These are phyloP conservation scores for Massarina eburnea DNA, from an alignment of 2,329 filamentous ascomycete genomes.

Conservation along the genomic window DNA sequence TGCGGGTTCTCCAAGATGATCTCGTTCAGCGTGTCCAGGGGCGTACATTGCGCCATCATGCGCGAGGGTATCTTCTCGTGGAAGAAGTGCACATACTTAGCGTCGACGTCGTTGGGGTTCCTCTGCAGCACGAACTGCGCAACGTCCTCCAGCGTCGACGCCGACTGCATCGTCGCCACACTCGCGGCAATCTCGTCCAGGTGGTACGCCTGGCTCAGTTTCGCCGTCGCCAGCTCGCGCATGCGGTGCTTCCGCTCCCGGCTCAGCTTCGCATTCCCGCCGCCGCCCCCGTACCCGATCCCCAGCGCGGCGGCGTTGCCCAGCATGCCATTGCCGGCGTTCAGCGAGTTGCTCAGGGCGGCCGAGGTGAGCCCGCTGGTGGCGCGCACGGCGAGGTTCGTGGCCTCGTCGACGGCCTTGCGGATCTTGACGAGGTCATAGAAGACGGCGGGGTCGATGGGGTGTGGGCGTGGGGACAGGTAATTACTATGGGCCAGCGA, in stretches of 20 bases:
- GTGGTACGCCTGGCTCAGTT: slow-evolving; percentile 74
- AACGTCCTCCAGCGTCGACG: slow-evolving; percentile 75
- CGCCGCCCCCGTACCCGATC: slow-evolving; percentile 59
- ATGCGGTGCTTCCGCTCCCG: slow-evolving; percentile 76
- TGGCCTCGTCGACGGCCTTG: slow-evolving; percentile 76
- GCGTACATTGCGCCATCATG: slow-evolving; percentile 72
- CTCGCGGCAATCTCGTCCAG: slow-evolving; percentile 82
- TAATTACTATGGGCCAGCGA: slow-evolving; percentile 78
- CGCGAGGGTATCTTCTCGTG: slow-evolving; percentile 84
- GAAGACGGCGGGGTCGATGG: slow-evolving; percentile 78
- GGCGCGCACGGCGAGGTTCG: slow-evolving; percentile 74
- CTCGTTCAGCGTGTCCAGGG: slow-evolving; percentile 65
- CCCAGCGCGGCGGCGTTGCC: slow-evolving; percentile 57
- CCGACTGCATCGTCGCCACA: slow-evolving; percentile 80
- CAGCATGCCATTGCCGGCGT: slow-evolving; percentile 54
- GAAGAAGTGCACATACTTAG: slow-evolving; percentile 89
- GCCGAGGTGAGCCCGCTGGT: slow-evolving; percentile 71
- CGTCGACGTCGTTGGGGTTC: slow-evolving; percentile 68
- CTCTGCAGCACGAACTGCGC: slow-evolving; percentile 72
- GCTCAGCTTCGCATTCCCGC: slow-evolving; percentile 66
- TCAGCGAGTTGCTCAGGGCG: slow-evolving; percentile 59
- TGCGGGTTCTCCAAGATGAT: slow-evolving; percentile 66
- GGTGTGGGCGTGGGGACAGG: slow-evolving; percentile 71
- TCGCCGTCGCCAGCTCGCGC: slow-evolving; percentile 77
- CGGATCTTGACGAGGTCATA: slow-evolving; percentile 85